Evolutionary conservation across 2,329 filamentous ascomycete genomes (phyloP).

Genomic region (Epichloe hybrida): DNA sequence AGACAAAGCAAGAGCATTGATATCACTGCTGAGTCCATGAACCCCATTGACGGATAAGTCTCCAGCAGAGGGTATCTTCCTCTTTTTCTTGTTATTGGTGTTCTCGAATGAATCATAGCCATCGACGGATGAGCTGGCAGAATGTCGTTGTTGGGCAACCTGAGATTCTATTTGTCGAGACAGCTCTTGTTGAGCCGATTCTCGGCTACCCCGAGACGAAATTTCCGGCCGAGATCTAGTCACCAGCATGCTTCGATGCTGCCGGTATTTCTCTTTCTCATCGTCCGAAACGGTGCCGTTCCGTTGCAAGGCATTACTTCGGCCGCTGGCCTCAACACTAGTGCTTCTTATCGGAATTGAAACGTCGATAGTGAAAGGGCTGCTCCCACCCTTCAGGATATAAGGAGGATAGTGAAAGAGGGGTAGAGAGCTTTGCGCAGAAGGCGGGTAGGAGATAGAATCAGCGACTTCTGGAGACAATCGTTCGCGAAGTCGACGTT

Average conservation of each 20-base stretch:
- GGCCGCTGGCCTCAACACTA: neutral
- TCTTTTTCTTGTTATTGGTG: slow-evolving; percentile 98
- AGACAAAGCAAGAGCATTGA: slow-evolving; percentile 23
- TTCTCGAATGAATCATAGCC: slow-evolving; percentile 97
- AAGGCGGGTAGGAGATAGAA: slow-evolving; percentile 68
- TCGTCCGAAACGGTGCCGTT: slow-evolving; percentile 8
- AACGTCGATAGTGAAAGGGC: slow-evolving; percentile 8
- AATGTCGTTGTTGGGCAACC: slow-evolving; percentile 39
- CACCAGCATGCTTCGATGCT: slow-evolving; percentile 24
- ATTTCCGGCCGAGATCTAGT: slow-evolving; percentile 34
- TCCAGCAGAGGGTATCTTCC: slow-evolving; percentile 90
- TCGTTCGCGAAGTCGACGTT: slow-evolving; percentile 73
- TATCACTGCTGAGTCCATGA: slow-evolving; percentile 26
- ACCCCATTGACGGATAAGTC: slow-evolving; percentile 40
- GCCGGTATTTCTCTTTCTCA: slow-evolving; percentile 46
- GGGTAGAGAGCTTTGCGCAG: slow-evolving; percentile 55
- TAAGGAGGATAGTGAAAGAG: slow-evolving; percentile 54
- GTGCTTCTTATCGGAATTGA: neutral
- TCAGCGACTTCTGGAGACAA: slow-evolving; percentile 75
- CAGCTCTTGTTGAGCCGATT: slow-evolving; percentile 29
- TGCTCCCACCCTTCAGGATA: slow-evolving; percentile 34
- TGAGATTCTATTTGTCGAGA: slow-evolving; percentile 30
- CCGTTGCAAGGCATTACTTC: slow-evolving; percentile 8
- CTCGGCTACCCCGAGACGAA: slow-evolving; percentile 27
- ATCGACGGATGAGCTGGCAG: slow-evolving; percentile 59